Conservation (phyloP, 306 rosid species). For the Castanea mollissima region DNA sequence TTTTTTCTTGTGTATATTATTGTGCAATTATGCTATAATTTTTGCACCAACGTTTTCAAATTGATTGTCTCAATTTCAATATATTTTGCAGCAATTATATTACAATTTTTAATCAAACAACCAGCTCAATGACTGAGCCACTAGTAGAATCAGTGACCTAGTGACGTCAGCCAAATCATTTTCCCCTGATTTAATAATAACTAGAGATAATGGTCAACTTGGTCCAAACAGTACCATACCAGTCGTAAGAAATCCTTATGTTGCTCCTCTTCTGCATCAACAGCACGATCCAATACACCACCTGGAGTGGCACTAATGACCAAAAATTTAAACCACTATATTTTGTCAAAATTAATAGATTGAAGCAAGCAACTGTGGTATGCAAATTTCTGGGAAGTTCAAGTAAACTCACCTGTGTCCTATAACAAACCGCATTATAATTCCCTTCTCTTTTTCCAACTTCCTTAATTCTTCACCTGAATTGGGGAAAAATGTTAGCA, state of each 20-base stretch:
- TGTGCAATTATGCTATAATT: not conserved
- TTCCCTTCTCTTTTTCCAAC: constrained; percentile 57
- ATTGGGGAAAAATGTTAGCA: not conserved
- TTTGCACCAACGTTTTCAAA: not conserved
- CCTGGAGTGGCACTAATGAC: constrained; percentile 46
- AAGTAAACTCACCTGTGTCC: constrained; percentile 47
- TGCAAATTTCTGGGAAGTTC: not conserved
- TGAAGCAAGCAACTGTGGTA: constrained; percentile 4
- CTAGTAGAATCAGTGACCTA: not conserved
- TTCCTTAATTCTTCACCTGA: constrained; percentile 42
- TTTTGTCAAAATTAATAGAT: not conserved
- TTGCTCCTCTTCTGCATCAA: constrained; percentile 53
- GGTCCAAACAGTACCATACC: constrained; percentile 28
- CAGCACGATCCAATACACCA: constrained; percentile 56
- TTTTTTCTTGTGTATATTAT: not conserved
- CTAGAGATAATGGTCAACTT: constrained; percentile 2
- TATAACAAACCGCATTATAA: constrained; percentile 55
- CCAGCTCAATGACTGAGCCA: not conserved
- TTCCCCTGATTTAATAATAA: not conserved
- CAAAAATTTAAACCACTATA: constrained; percentile 5
- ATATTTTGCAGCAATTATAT: not conserved
- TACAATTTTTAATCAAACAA: not conserved
- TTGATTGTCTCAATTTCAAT: not conserved
- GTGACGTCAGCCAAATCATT: not conserved
- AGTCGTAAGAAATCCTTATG: constrained; percentile 52